phyloP scores from a whole-genome alignment of 805 yeast species.

The Zygotorulaspora florentina region DNA sequence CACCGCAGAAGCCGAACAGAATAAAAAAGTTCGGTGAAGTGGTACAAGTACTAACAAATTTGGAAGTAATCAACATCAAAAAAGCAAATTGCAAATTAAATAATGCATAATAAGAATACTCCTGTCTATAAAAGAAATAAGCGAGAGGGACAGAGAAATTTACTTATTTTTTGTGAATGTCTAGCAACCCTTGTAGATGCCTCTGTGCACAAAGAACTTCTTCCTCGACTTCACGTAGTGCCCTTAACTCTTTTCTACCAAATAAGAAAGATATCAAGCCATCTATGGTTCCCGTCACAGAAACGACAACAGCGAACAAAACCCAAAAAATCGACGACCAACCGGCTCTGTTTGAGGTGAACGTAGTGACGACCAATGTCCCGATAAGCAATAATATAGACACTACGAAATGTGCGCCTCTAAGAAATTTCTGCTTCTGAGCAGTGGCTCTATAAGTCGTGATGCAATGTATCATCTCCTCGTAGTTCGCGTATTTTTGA shows the following conservation, averaged over 20 bases:
- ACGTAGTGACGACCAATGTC: slow-evolving; percentile 51
- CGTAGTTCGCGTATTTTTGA: slow-evolving; percentile 35
- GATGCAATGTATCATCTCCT: slow-evolving; percentile 48
- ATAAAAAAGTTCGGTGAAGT: too few relatives aligned
- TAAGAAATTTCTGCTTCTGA: slow-evolving; percentile 57
- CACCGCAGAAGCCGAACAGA: too few relatives aligned
- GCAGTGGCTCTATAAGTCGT: slow-evolving; percentile 49
- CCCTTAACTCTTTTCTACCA: slow-evolving; percentile 76
- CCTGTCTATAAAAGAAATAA: neutral
- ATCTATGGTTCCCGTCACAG: slow-evolving; percentile 64
- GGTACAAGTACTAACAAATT: too few relatives aligned
- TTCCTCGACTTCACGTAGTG: slow-evolving; percentile 65
- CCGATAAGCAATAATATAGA: slow-evolving; percentile 53
- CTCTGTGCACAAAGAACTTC: slow-evolving; percentile 50
- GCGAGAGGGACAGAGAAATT: neutral
- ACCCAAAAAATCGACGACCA: slow-evolving; percentile 70
- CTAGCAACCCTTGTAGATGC: slow-evolving; percentile 9
- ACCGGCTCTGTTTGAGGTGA: slow-evolving; percentile 50
- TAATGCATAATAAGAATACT: neutral
- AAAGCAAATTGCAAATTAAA: neutral
- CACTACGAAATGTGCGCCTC: slow-evolving; percentile 57
- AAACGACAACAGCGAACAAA: slow-evolving; percentile 49
- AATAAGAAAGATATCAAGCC: slow-evolving; percentile 77
- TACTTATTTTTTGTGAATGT: slow-evolving; percentile 6
- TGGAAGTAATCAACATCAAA: neutral